phyloP scores from a whole-genome alignment of 139 green algal species.

The Chlorella ohadii region DNA sequence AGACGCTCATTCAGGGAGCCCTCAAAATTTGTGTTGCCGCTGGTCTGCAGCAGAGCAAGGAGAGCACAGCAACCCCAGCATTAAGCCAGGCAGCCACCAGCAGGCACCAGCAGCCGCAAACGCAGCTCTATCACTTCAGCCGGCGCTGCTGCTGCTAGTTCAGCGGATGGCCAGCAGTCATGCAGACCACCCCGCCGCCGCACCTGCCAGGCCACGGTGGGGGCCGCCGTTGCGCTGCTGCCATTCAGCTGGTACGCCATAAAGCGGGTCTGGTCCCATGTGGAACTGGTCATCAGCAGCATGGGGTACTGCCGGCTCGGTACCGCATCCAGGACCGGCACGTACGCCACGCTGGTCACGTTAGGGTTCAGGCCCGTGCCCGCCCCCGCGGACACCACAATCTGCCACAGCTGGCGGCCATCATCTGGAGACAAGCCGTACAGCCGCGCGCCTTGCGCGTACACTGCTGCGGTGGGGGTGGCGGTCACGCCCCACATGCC shows the following conservation, averaged over 20 bases:
- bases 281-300: conserved; percentile 18
- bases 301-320: background rate
- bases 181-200: background rate
- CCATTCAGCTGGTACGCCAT: conserved; percentile 19
- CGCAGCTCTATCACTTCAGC: too few relatives aligned
- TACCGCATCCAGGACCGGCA: background rate
- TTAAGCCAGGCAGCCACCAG: too few relatives aligned
- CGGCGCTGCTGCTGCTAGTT: too few relatives aligned
- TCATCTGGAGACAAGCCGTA: background rate
- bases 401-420: conserved; percentile 12
- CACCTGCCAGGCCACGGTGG: conserved; percentile 7
- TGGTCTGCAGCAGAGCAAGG: background rate
- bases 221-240: background rate
- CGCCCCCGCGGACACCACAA: background rate
- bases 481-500: background rate
- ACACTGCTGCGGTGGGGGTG: background rate
- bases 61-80: background rate
- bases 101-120: too few relatives aligned
- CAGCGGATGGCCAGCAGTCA: too few relatives aligned
- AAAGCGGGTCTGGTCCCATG: conserved; percentile 14
- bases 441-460: conserved; percentile 10
- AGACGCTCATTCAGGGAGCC: background rate
- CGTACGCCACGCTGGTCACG: conserved; percentile 6
- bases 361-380: background rate
- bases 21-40: conserved; percentile 20